Base-by-base conservation (phyloP, 1,284 basidiomycete genomes). In the Pascua sp. region DNA sequence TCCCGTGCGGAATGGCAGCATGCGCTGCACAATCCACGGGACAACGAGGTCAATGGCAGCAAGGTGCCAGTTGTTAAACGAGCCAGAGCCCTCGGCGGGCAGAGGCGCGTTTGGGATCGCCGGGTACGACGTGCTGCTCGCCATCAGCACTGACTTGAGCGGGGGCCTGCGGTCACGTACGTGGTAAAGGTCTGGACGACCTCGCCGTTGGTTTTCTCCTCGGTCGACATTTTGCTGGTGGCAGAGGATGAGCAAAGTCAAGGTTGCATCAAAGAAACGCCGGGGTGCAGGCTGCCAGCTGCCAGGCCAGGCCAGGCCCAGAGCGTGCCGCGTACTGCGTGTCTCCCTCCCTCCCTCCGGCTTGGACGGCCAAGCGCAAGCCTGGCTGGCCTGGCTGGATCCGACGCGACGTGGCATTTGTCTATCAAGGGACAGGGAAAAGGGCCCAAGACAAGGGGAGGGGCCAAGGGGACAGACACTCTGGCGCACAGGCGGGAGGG, bases 41-140 rank as follows among this genome's bases (percentile, higher is more conserved):
- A 90, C 84, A 69, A 84, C 80, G 62, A 95, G 70, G 73, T 93
- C 81, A 72, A 88, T 81, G 24, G 81, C 84, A 5, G 86, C 90
- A 57, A 98, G 86, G 62, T 93, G 89, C 60, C 78, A 65, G 72
- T 94, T 94, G 76, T 81, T 86, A 81, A 94, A 94, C 53, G 85
- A 81, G 62, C 86, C 87, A 66, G 87, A 90, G 53, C 92, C 91
- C 79, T 96, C 93, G 2, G 86, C 89, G 47, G 94, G 87, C 58
- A 92, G 81, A 41, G 91, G 90, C 8, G 91, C 86, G 69, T 94
- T 94, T 49, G 78, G 74, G 54, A 80, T 73, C 11, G 74, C 70
- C n/a, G 68, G 56, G 56, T 64, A 69, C 58, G 67, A 64, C 44
- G 72, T 70, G 48, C 70, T 70, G 53, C 4, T 17, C 17, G 40